Base-by-base conservation (phyloP, 345 rosid species). In the Moricandia arvensis region DNA sequence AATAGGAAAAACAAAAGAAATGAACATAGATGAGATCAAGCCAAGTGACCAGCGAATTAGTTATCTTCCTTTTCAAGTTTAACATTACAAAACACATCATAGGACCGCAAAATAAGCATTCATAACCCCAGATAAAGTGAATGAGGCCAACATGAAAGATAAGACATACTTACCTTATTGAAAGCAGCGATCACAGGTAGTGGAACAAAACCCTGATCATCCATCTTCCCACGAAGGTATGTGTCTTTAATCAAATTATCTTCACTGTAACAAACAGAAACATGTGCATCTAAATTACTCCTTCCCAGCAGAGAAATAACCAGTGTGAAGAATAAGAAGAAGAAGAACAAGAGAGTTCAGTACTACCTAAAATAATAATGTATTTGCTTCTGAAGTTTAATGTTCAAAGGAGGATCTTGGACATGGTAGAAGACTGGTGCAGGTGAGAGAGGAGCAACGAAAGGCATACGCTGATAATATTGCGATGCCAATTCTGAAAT, bases 191-290 rank as follows among this genome's bases (percentile, higher is more conserved):
- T 82, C 65, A 87, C 76, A 70, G 74, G 75, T 53, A 94, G 72
- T 9, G 88, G 83, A 81, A 84, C 95, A 94, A 91, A 94, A 63
- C 98, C 98, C 72, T 90, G 89, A 6, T 85, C 90, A 87, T 94
- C 95, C 98, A 94, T 94, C 73, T 79, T 82, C 79, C 71, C 81
- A 72, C 97, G 88, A 90, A 94, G 83, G 85, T 67, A 94, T 66
- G 67, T 77, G 82, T 94, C 98, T 77, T 71, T 85, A 71, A 86
- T 74, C 83, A 94, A 84, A 86, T 94, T 94, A 34, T 86, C 93
- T 62, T 84, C 80, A 83, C 98, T 94, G 91, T 84, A 87, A 63
- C 9, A 79, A 75, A 79, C 76, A 72, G 5, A 54, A 61, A 68
- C 24, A 68, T 68, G 55, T 17, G 54, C 67, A 68, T 68, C 55